Evolutionary conservation across 306 rosid species (phyloP), one percentile per base, ranked within the genome.

Genomic region (Gastrolobium bilobum): DNA sequence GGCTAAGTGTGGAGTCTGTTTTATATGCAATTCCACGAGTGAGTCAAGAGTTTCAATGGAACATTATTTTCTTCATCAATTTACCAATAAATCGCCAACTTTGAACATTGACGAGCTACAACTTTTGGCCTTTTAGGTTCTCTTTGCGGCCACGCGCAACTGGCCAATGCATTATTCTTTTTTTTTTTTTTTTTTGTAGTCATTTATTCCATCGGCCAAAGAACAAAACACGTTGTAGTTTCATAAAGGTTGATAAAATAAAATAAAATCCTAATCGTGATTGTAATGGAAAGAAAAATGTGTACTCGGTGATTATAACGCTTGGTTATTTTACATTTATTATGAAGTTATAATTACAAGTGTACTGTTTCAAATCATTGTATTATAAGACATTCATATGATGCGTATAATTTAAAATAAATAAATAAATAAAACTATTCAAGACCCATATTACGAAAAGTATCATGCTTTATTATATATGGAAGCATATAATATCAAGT

Each of bases 191-290:
- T 20, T 20, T 56, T 50, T 39, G 10, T 60, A 33, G 13, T 73
- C 10, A 13, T 44, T 57, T 46, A 8, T 58, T 73, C 58, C 68
- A 58, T 53, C 15, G 70, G 51, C 52, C 71, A 75, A 75, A 62
- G 51, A 48, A 30, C 42, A 76, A 34, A 50, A 50, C 71, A 76
- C 80, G 53, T 50, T 53, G 64, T 38, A 15, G 29, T 61, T 61
- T 48, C 13, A 62, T 39, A 46, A 15, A 33, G 60, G 40, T 35
- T 62, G 2, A 71, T 15, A 29, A 15, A 54, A 43, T 43, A 1
- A 43, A 43, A 43, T 7, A n/a, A 60, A 47, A 37, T 60, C 60
- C 0, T 59, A 59, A 74, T 59, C 26, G 15, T 30, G 43, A 42
- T 38, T 73, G 26, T 20, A 20, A 20, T 20, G 26, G 26, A 20